These are phyloP conservation scores for Neonectria hederae DNA, from an alignment of 2,329 filamentous ascomycete genomes.

Conservation along the genomic window DNA sequence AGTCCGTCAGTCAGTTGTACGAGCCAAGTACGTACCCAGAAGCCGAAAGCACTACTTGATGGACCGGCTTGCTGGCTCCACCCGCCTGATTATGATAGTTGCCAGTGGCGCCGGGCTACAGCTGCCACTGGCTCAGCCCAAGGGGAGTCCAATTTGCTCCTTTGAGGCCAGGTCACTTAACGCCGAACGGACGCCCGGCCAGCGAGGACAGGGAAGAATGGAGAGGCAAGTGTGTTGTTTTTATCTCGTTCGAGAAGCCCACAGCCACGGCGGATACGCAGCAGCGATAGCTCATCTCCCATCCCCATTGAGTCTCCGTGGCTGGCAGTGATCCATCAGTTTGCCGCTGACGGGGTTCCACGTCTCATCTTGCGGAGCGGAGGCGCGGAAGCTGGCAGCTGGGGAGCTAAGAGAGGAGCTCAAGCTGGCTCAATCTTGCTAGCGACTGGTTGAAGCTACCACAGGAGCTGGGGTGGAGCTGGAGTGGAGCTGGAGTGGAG, in stretches of 20 bases:
- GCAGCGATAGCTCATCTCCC: constrained; percentile 35
- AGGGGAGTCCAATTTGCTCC: constrained; percentile 27
- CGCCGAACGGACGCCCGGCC: constrained; percentile 25
- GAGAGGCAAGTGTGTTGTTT: constrained; percentile 23
- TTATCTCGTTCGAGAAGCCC: constrained; percentile 32
- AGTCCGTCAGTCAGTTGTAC: constrained; percentile 1
- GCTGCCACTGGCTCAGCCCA: constrained; percentile 28
- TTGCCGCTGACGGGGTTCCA: constrained; percentile 28
- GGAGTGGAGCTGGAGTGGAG: too few species aligned
- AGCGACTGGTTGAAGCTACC: constrained; percentile 37
- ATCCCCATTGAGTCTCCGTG: constrained; percentile 28
- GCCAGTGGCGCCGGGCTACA: constrained; percentile 30
- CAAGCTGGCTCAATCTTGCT: constrained; percentile 22
- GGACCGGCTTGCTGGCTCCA: constrained; percentile 26
- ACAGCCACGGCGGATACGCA: constrained; percentile 28
- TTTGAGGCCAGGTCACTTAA: constrained; percentile 23
- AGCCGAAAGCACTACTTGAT: constrained; percentile 18
- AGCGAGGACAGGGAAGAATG: constrained; percentile 19
- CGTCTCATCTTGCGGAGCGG: constrained; percentile 33
- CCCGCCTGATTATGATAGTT: constrained; percentile 36
- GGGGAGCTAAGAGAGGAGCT: constrained; percentile 24
- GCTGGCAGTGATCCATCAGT: constrained; percentile 24
- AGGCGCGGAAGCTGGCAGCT: constrained; percentile 18
- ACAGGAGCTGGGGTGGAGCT: constrained; percentile 11
- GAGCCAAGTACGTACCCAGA: background rate